Conservation (phyloP, 2,329 filamentous ascomycete species). For the Calonectria pseudoreteaudii region DNA sequence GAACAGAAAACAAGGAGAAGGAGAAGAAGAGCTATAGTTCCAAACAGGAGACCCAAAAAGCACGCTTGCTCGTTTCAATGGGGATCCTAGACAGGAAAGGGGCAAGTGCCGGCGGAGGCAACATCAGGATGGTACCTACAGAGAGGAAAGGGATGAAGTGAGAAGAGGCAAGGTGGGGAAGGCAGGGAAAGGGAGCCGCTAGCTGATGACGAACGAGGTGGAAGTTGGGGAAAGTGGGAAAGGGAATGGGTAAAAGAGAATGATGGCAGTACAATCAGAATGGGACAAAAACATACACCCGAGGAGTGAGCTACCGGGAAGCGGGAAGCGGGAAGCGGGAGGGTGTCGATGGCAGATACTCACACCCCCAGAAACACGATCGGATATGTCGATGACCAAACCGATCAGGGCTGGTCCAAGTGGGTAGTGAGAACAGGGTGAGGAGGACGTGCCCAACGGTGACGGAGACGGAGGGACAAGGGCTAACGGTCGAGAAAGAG, state of each 20-base stretch:
- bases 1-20: neutral
- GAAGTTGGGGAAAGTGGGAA: conserved; percentile 24
- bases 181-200: conserved; percentile 11
- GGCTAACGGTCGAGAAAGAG: conserved; percentile 33
- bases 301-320: conserved; percentile 27
- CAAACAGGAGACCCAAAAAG: conserved; percentile 15
- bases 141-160: conserved; percentile 27
- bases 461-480: conserved; percentile 26
- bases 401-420: conserved; percentile 28
- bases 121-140: conserved; percentile 33
- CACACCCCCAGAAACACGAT: conserved; percentile 33
- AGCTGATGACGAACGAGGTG: conserved; percentile 24
- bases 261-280: conserved; percentile 30
- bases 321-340: conserved; percentile 13
- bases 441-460: conserved; percentile 35
- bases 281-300: conserved; percentile 30
- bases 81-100: conserved; percentile 1
- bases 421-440: conserved; percentile 18
- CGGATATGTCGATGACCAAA: conserved; percentile 43
- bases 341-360: conserved; percentile 29
- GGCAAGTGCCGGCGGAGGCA: conserved; percentile 20
- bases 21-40: neutral
- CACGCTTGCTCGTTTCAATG: conserved; percentile 20
- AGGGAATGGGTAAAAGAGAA: conserved; percentile 24
- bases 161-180: conserved; percentile 18